These are phyloP conservation scores for Uronychia binucleata DNA, from an alignment of 73 alveolate genomes.

Conservation along the genomic window DNA sequence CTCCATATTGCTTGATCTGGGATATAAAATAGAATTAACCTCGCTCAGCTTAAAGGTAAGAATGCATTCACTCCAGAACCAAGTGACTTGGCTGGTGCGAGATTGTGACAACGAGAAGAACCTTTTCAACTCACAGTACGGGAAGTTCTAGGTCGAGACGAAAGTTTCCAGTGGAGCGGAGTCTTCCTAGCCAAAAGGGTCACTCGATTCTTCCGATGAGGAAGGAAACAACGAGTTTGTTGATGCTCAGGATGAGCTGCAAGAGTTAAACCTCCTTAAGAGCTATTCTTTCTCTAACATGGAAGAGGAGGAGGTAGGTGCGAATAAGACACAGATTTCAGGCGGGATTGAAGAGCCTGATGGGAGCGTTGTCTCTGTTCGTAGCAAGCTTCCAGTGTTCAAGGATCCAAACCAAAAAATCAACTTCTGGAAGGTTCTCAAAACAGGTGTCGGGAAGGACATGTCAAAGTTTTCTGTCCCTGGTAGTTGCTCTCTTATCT, in stretches of 20 bases:
- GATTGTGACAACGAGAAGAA: background rate
- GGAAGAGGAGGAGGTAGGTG: too few species aligned
- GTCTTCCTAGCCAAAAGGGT: background rate
- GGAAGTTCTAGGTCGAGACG: background rate
- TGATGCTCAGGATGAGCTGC: background rate
- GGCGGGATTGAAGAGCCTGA: background rate
- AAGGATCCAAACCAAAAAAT: constrained; percentile 29
- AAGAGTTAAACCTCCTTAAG: too few species aligned
- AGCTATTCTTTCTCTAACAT: too few species aligned
- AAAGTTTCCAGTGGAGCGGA: background rate
- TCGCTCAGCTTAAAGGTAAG: background rate
- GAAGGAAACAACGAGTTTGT: background rate
- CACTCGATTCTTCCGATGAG: background rate
- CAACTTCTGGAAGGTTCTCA: constrained; percentile 48
- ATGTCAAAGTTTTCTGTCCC: constrained; percentile 57
- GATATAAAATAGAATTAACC: background rate
- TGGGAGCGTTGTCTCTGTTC: background rate
- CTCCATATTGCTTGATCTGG: background rate
- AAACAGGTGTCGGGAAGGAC: constrained; percentile 62
- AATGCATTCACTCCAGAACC: background rate
- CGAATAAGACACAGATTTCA: too few species aligned
- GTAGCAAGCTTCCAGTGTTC: constrained; percentile 39
- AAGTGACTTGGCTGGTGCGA: background rate
- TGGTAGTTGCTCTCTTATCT: too few species aligned
- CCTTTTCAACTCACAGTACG: background rate